These are phyloP conservation scores for Stenocarpella maydis DNA, from an alignment of 2,329 filamentous ascomycete species.

Conservation along the genomic window DNA sequence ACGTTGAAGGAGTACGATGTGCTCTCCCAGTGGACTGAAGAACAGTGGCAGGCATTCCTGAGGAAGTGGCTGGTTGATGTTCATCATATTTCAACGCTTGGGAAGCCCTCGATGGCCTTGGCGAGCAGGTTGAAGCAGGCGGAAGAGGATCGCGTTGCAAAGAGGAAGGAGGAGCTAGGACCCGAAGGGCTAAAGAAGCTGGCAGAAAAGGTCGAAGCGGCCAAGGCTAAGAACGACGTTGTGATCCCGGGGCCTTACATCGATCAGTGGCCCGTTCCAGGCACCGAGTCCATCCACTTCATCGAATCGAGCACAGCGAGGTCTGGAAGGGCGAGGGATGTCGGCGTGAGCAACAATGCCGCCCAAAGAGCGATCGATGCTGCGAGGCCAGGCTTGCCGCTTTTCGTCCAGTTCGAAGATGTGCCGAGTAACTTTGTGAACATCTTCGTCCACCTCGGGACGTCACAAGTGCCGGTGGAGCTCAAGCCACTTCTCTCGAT, in stretches of 20 bases:
- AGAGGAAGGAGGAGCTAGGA: constrained; percentile 81
- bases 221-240: constrained; percentile 87
- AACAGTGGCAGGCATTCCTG: constrained; percentile 84
- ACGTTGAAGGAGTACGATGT: constrained; percentile 68
- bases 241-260: constrained; percentile 86
- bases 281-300: constrained; percentile 92
- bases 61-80: constrained; percentile 86
- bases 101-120: constrained; percentile 82
- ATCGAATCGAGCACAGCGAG: constrained; percentile 87
- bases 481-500: constrained; percentile 85
- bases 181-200: constrained; percentile 81
- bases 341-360: constrained; percentile 72
- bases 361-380: constrained; percentile 81
- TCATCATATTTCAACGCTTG: constrained; percentile 86
- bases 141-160: constrained; percentile 80
- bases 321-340: constrained; percentile 76
- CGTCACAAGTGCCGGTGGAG: constrained; percentile 77
- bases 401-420: constrained; percentile 98
- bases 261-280: constrained; percentile 81
- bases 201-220: constrained; percentile 77
- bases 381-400: constrained; percentile 67
- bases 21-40: constrained; percentile 81
- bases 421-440: constrained; percentile 93
- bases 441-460: constrained; percentile 82
- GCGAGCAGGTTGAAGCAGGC: constrained; percentile 83